A percentile compares a stretch with the other conserved stretches of the same genome.
Conservation (phyloP, 331 rosid species). For the Prunus yedoensis region DNA sequence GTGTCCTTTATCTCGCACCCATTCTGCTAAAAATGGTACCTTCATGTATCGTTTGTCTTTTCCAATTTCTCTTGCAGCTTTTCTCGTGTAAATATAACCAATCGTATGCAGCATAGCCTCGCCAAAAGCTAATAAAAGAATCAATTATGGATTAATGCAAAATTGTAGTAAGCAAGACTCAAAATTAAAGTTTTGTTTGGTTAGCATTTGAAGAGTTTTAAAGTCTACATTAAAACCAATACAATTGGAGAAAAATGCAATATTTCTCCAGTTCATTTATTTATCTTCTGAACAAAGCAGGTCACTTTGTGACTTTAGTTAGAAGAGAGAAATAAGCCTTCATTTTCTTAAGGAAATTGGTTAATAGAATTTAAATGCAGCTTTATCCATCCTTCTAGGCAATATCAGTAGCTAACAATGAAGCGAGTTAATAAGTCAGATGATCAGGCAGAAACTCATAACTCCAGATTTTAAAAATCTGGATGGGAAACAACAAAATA, state of each 20-base stretch:
- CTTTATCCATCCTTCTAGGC: not conserved
- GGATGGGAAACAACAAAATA: constrained; percentile 3
- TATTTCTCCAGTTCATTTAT: not conserved
- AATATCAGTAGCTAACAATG: not conserved
- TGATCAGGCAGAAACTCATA: not conserved
- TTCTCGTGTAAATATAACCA: constrained; percentile 89
- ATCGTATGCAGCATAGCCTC: constrained; percentile 98
- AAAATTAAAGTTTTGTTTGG: not conserved
- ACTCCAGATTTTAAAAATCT: not conserved
- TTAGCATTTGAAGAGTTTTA: not conserved
- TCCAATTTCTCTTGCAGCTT: constrained; percentile 81
- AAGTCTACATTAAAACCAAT: not conserved
- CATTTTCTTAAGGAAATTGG: not conserved
- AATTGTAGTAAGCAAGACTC: constrained; percentile 2
- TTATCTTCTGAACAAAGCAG: not conserved
- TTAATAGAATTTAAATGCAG: too few relatives aligned
- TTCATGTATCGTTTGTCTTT: constrained; percentile 75
- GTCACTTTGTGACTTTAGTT: not conserved
- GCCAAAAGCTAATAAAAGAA: constrained; percentile 70
- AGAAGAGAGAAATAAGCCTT: not conserved
- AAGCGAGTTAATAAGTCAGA: not conserved
- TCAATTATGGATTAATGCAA: constrained; percentile 12
- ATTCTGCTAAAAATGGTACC: constrained; percentile 92
- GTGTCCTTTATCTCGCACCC: constrained; percentile 97
- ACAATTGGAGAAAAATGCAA: not conserved